Evolutionary conservation across 139 green algal species (phyloP).

Genomic region (Chlorella sp.): DNA sequence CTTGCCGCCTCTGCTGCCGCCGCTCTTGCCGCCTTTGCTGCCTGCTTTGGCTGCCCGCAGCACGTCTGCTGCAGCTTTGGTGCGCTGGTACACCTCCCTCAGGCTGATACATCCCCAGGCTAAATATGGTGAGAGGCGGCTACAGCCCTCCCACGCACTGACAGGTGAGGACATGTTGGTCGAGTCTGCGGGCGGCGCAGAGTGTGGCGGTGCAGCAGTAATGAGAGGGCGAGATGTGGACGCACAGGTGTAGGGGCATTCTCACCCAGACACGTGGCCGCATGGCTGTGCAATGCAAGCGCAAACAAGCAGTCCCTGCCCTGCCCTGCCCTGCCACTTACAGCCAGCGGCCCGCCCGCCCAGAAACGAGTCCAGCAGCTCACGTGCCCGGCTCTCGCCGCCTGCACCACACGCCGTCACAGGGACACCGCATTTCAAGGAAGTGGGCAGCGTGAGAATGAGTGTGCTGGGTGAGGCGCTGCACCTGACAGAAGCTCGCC

Average conservation of each 20-base stretch:
- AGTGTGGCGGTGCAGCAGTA: too few relatives aligned
- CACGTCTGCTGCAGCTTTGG: neutral
- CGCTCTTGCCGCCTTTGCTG: neutral
- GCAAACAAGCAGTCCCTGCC: too few relatives aligned
- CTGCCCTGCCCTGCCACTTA: too few relatives aligned
- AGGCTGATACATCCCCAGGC: slow-evolving; percentile 26
- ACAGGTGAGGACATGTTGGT: neutral
- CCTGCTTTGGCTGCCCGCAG: neutral
- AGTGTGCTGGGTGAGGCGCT: too few relatives aligned
- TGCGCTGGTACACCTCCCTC: slow-evolving; percentile 10
- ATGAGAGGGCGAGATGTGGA: too few relatives aligned
- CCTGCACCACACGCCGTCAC: neutral
- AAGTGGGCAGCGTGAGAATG: too few relatives aligned
- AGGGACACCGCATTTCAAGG: too few relatives aligned
- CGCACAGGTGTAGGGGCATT: too few relatives aligned
- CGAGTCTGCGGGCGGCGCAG: neutral
- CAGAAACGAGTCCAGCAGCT: slow-evolving; percentile 6
- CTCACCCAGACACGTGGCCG: too few relatives aligned
- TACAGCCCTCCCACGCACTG: slow-evolving; percentile 7
- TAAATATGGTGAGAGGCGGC: neutral
- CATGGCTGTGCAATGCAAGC: too few relatives aligned
- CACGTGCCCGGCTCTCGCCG: neutral
- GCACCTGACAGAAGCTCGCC: neutral
- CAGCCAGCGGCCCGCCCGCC: neutral
- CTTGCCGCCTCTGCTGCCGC: neutral